These are phyloP conservation scores for Aspergillus sp. DNA, from an alignment of 2,329 filamentous ascomycete species.

Conservation along the genomic window DNA sequence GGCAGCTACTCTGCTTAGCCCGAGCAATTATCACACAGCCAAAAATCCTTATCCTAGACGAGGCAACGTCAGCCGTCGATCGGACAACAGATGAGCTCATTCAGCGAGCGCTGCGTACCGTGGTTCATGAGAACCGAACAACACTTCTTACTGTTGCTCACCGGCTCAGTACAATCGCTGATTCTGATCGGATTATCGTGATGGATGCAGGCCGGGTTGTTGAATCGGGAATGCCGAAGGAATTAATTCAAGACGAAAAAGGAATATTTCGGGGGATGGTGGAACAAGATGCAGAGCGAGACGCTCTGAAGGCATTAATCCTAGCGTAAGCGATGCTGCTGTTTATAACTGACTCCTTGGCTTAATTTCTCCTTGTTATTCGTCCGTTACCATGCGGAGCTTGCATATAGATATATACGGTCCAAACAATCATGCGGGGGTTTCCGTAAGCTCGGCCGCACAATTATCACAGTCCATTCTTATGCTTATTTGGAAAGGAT, in stretches of 20 bases:
- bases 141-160: slow-evolving; percentile 70
- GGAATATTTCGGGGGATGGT: slow-evolving; percentile 55
- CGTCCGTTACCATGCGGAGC: too few relatives aligned
- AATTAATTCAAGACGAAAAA: slow-evolving; percentile 49
- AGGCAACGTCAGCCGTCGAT: slow-evolving; percentile 70
- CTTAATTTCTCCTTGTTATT: too few relatives aligned
- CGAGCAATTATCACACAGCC: slow-evolving; percentile 65
- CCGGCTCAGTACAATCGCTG: slow-evolving; percentile 65
- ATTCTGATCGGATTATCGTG: slow-evolving; percentile 67
- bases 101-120: slow-evolving; percentile 63
- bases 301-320: too few relatives aligned
- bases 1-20: slow-evolving; percentile 68
- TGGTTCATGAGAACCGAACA: slow-evolving; percentile 51
- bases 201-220: slow-evolving; percentile 59
- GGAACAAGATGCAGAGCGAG: slow-evolving; percentile 18
- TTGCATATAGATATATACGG: too few relatives aligned
- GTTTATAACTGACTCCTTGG: too few relatives aligned
- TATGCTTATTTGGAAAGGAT: too few relatives aligned
- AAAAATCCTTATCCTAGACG: slow-evolving; percentile 71
- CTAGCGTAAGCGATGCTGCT: too few relatives aligned
- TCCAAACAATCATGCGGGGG: too few relatives aligned
- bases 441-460: too few relatives aligned
- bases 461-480: too few relatives aligned
- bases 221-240: slow-evolving; percentile 60
- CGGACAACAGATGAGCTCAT: slow-evolving; percentile 68